Evolutionary conservation across 2,329 filamentous ascomycete genomes (phyloP).

Genomic region (Phyllosticta citriasiana): DNA sequence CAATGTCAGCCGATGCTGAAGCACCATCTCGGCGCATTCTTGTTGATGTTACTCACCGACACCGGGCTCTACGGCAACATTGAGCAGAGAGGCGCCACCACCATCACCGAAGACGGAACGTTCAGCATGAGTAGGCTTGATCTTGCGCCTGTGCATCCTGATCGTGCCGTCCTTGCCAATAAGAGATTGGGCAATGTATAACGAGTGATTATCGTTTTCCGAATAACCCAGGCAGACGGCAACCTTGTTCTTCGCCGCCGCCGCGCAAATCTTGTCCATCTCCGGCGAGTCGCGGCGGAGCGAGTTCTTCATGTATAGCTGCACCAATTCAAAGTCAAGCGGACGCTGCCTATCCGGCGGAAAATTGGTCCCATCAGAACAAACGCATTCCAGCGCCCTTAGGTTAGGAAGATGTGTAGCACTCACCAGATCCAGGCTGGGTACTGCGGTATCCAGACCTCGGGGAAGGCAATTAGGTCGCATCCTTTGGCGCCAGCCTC

Average conservation of each 20-base stretch:
- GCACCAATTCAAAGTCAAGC: constrained; percentile 30
- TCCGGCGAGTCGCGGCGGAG: constrained; percentile 31
- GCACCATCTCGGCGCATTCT: neutral
- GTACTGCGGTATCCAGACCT: constrained; percentile 38
- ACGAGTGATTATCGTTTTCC: constrained; percentile 27
- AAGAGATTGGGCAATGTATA: constrained; percentile 32
- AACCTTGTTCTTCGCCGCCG: constrained; percentile 25
- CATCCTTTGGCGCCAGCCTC: constrained; percentile 46
- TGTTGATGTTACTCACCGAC: constrained; percentile 8
- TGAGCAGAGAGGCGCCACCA: constrained; percentile 22
- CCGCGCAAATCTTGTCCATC: constrained; percentile 33
- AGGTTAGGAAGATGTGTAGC: no score
- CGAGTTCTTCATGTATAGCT: constrained; percentile 37
- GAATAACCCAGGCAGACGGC: constrained; percentile 31
- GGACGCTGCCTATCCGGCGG: constrained; percentile 26
- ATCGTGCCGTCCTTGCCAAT: constrained; percentile 26
- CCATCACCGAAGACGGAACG: constrained; percentile 34
- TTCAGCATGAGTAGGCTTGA: constrained; percentile 37
- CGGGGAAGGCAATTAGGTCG: constrained; percentile 42
- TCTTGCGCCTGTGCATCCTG: constrained; percentile 29
- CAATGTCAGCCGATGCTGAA: neutral
- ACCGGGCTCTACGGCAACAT: constrained; percentile 22
- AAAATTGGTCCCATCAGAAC: neutral
- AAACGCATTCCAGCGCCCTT: neutral
- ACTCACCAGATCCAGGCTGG: constrained; percentile 38